Conservation (phyloP, 352 stramenopile genomes). For the Paralagenidium karlingii region DNA sequence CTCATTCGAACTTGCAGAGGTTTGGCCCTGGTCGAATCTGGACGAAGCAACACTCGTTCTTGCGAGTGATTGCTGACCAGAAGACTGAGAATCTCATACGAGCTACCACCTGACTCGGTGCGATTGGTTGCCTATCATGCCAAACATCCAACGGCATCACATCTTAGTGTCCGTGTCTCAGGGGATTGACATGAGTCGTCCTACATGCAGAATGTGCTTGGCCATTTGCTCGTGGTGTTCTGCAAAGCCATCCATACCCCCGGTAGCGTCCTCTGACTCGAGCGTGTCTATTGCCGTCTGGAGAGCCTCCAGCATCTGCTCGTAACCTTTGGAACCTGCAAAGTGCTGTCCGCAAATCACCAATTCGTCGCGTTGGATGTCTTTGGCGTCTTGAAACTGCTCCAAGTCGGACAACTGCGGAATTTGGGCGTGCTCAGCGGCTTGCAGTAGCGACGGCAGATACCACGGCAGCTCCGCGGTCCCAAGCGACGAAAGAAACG, state of each 20-base stretch:
- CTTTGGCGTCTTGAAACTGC: slow-evolving; percentile 67
- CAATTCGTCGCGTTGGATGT: slow-evolving; percentile 64
- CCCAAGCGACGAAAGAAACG: background rate
- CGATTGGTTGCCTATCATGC: slow-evolving; percentile 54
- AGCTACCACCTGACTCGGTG: slow-evolving; percentile 57
- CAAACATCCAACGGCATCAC: background rate
- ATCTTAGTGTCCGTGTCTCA: background rate
- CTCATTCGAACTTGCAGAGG: slow-evolving; percentile 43
- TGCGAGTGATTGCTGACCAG: slow-evolving; percentile 39
- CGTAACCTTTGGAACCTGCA: slow-evolving; percentile 38
- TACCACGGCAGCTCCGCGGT: no score
- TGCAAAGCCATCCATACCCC: no score
- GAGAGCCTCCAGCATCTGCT: slow-evolving; percentile 28
- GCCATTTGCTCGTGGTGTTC: slow-evolving; percentile 16
- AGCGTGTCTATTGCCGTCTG: slow-evolving; percentile 10
- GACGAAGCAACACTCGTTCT: slow-evolving; percentile 48
- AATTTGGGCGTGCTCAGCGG: slow-evolving; percentile 6
- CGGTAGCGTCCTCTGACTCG: background rate
- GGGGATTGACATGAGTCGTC: background rate
- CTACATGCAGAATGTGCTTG: slow-evolving; percentile 25
- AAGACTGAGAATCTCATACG: slow-evolving; percentile 51
- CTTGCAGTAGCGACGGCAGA: slow-evolving; percentile 18
- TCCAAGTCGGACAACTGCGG: slow-evolving; percentile 27
- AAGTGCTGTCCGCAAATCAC: slow-evolving; percentile 41
- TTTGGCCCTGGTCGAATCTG: slow-evolving; percentile 38